A percentile compares a stretch with the other conserved stretches of the same genome.
These are phyloP conservation scores for Botrytis fabae DNA, from an alignment of 2,329 filamentous ascomycete species.

Conservation along the genomic window DNA sequence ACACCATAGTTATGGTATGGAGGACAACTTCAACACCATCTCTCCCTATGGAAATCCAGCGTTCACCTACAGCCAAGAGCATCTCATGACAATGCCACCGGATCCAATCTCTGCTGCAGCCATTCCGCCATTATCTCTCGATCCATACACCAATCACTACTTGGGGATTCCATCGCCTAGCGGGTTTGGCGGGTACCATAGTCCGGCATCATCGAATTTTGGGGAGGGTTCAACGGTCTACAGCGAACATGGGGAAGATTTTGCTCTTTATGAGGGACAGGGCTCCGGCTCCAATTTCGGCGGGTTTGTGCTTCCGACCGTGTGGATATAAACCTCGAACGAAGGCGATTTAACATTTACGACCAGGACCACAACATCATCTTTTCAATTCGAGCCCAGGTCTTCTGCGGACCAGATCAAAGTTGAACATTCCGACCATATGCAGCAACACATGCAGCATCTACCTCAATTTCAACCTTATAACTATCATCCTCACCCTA, in stretches of 20 bases:
- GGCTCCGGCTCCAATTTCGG: conserved; percentile 40
- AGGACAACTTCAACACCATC: conserved; percentile 47
- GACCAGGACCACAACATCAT: conserved; percentile 38
- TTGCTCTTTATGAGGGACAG: conserved; percentile 41
- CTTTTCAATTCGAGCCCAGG: conserved; percentile 36
- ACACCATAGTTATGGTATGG: conserved; percentile 54
- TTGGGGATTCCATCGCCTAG: conserved; percentile 64
- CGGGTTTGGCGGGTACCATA: conserved; percentile 53
- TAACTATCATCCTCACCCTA: conserved; percentile 28
- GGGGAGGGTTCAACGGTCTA: conserved; percentile 62
- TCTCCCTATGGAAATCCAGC: conserved; percentile 59
- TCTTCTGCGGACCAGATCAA: conserved; percentile 31
- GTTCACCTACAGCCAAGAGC: conserved; percentile 65
- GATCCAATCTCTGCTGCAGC: conserved; percentile 50
- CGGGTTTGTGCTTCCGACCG: conserved; percentile 43
- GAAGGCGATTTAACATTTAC: conserved; percentile 39
- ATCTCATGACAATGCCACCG: conserved; percentile 56
- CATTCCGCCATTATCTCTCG: conserved; percentile 55
- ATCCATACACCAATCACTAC: conserved; percentile 57
- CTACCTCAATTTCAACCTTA: conserved; percentile 26
- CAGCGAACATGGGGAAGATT: conserved; percentile 60
- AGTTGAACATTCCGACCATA: conserved; percentile 31
- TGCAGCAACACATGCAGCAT: conserved; percentile 25
- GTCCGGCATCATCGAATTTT: conserved; percentile 62
- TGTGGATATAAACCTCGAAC: conserved; percentile 42